Conservation (phyloP, 495 filamentous ascomycete species). For the Acidomyces sp. region DNA sequence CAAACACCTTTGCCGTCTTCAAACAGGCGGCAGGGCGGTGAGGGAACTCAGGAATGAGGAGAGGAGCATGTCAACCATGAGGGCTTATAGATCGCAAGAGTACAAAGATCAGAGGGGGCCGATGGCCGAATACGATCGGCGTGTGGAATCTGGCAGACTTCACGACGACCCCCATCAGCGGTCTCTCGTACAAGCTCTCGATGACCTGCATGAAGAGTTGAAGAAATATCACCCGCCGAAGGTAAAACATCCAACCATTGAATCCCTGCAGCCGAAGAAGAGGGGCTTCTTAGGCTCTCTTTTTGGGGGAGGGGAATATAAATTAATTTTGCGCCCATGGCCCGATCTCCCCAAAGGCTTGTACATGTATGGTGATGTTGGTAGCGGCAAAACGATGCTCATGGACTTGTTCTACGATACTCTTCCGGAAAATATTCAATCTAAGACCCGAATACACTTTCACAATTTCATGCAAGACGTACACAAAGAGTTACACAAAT, state of each 20-base stretch:
- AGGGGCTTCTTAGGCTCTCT: slow-evolving; percentile 61
- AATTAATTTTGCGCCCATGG: slow-evolving; percentile 34
- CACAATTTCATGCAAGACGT: slow-evolving; percentile 99
- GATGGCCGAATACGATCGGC: slow-evolving; percentile 70
- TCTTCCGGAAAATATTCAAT: slow-evolving; percentile 61
- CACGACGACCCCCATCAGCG: slow-evolving; percentile 84
- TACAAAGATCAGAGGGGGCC: slow-evolving; percentile 43
- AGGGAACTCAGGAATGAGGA: neutral
- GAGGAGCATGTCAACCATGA: slow-evolving; percentile 12
- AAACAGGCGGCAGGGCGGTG: too few relatives aligned
- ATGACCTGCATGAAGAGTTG: slow-evolving; percentile 78
- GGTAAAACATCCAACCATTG: slow-evolving; percentile 64
- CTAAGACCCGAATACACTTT: slow-evolving; percentile 94
- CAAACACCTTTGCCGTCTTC: too few relatives aligned
- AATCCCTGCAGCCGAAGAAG: slow-evolving; percentile 49
- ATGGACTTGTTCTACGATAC: slow-evolving; percentile 99
- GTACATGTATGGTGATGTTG: slow-evolving; percentile 95
- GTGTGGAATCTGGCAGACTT: slow-evolving; percentile 57
- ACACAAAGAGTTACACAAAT: slow-evolving; percentile 76
- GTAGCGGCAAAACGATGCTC: slow-evolving; percentile 97
- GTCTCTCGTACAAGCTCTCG: slow-evolving; percentile 75
- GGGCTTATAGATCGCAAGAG: slow-evolving; percentile 3
- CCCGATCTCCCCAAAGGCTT: slow-evolving; percentile 68
- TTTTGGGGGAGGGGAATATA: slow-evolving; percentile 40
- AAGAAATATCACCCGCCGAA: slow-evolving; percentile 55